Evolutionary conservation across 1,284 basidiomycete genomes (phyloP).

Genomic region (Leccinum fallax): DNA sequence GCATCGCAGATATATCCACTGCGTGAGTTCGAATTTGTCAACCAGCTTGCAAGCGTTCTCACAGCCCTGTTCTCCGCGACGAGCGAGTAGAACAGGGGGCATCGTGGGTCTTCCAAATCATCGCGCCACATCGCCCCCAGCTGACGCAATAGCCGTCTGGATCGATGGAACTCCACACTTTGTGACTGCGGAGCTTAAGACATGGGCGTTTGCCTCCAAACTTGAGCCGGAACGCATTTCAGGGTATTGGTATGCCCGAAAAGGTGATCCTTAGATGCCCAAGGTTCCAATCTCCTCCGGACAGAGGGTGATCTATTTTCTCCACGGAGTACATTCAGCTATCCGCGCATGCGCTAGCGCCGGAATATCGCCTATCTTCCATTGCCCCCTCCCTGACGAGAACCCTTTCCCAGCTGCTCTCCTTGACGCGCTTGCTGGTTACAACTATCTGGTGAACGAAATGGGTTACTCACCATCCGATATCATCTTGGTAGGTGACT

Average conservation of each 20-base stretch:
- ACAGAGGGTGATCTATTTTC: constrained; percentile 48
- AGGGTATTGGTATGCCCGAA: constrained; percentile 58
- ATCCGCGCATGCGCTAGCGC: constrained; percentile 38
- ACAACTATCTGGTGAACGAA: constrained; percentile 47
- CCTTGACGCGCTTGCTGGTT: constrained; percentile 55
- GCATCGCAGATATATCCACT: constrained; percentile 1
- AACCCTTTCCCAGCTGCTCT: constrained; percentile 55
- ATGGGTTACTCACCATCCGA: constrained; percentile 46
- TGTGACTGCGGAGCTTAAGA: constrained; percentile 48
- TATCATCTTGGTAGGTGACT: constrained; percentile 60
- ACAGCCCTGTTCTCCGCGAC: background rate
- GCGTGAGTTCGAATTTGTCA: constrained; percentile 14
- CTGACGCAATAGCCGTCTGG: constrained; percentile 50
- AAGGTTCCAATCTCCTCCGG: constrained; percentile 42
- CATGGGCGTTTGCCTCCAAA: constrained; percentile 42
- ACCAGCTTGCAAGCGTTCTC: background rate
- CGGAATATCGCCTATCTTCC: constrained; percentile 46
- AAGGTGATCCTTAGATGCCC: constrained; percentile 33
- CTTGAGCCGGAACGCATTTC: constrained; percentile 49
- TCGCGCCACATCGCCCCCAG: constrained; percentile 41
- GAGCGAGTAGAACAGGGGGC: constrained; percentile 9
- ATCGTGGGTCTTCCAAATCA: constrained; percentile 34
- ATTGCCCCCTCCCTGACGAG: constrained; percentile 21
- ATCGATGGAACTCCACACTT: constrained; percentile 47
- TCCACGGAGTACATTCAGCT: constrained; percentile 35